Evolutionary conservation across 495 filamentous ascomycete species (phyloP).

Genomic region (Elasticomyces elasticus): DNA sequence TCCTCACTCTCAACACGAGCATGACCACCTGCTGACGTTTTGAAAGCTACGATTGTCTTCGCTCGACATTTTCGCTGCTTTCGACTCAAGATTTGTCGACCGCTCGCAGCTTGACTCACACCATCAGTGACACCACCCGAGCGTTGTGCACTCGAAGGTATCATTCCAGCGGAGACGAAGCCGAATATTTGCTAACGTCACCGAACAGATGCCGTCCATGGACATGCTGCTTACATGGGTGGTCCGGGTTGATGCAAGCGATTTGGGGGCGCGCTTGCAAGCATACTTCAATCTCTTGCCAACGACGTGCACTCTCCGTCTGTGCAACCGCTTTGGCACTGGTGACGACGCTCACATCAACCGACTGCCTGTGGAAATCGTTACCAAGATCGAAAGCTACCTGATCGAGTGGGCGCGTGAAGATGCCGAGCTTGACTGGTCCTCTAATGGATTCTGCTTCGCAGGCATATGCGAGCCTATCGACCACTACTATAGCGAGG

Average conservation of each 20-base stretch:
- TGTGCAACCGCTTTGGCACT: constrained; percentile 10
- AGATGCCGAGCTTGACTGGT: not conserved
- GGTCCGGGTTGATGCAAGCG: not conserved
- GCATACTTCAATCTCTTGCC: constrained; percentile 6
- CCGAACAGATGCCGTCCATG: not conserved
- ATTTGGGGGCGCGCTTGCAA: constrained; percentile 3
- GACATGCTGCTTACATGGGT: constrained; percentile 3
- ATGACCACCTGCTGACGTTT: too few relatives aligned
- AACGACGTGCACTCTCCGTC: constrained; percentile 3
- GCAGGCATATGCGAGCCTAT: not conserved
- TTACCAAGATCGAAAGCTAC: constrained; percentile 3
- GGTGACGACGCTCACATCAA: not conserved
- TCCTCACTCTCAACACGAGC: too few relatives aligned
- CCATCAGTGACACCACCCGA: too few relatives aligned
- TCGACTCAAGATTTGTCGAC: too few relatives aligned
- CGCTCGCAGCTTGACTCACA: too few relatives aligned
- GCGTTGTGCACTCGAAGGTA: too few relatives aligned
- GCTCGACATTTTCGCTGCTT: too few relatives aligned
- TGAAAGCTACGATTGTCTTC: too few relatives aligned
- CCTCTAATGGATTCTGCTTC: not conserved
- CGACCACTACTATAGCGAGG: not conserved
- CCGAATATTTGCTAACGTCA: not conserved
- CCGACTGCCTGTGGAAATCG: constrained; percentile 7
- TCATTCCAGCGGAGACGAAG: too few relatives aligned
- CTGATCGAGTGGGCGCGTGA: not conserved